A percentile compares a stretch with the other conserved stretches of the same genome.
Conservation (phyloP, 169 alveolate species). For the Plasmodium relictum region DNA sequence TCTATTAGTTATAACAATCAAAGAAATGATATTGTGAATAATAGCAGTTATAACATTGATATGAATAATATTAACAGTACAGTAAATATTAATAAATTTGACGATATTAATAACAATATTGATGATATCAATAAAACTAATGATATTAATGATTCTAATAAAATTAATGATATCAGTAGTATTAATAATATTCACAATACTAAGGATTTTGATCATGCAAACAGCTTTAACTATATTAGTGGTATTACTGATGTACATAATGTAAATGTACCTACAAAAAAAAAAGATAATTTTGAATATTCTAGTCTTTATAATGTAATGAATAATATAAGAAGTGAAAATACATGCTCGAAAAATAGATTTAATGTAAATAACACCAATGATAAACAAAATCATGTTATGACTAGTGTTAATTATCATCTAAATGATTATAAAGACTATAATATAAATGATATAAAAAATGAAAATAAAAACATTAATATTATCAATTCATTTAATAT, state of each 20-base stretch:
- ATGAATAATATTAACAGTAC: slow-evolving; percentile 1
- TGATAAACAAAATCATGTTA: not conserved
- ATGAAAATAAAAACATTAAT: not conserved
- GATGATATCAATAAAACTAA: not conserved
- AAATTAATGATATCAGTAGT: not conserved
- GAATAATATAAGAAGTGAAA: not conserved
- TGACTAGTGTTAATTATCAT: not conserved
- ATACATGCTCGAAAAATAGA: not conserved
- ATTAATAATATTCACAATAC: not conserved
- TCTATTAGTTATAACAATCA: not conserved
- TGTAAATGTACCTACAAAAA: slow-evolving; percentile 5
- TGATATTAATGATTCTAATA: not conserved
- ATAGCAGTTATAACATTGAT: not conserved
- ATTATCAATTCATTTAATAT: no score
- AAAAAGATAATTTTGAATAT: slow-evolving; percentile 8
- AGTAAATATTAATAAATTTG: not conserved
- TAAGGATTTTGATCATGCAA: not conserved
- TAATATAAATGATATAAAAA: not conserved
- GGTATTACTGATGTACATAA: not conserved
- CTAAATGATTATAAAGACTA: no score
- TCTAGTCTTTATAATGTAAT: not conserved
- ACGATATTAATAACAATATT: not conserved
- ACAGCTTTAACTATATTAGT: not conserved
- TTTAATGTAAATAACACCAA: not conserved
- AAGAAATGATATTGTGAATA: not conserved